phyloP scores from a whole-genome alignment of 352 stramenopile genomes.

The Peronospora farinosa region DNA sequence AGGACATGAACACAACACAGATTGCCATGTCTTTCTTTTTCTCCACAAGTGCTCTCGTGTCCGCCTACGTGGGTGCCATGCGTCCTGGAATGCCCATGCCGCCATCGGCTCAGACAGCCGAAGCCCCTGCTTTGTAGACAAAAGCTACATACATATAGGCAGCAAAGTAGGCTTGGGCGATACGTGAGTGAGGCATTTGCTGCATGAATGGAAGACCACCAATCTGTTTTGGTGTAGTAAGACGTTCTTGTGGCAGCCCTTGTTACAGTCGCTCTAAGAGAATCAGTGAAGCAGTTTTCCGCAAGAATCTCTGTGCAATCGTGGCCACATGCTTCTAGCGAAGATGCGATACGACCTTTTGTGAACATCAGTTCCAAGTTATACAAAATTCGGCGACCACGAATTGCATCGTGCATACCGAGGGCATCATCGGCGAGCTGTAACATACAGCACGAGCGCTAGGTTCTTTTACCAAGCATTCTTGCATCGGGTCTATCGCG shows the following conservation, averaged over 20 bases:
- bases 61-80: constrained; percentile 46
- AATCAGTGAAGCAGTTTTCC: constrained; percentile 43
- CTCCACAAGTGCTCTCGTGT: constrained; percentile 57
- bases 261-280: constrained; percentile 23
- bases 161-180: background rate
- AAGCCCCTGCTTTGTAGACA: constrained; percentile 17
- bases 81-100: constrained; percentile 26
- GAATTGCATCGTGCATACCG: constrained; percentile 69
- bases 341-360: constrained; percentile 40
- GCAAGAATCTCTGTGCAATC: constrained; percentile 69
- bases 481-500: constrained; percentile 74
- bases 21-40: constrained; percentile 77
- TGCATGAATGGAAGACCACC: constrained; percentile 21
- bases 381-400: constrained; percentile 52
- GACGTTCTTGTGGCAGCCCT: background rate
- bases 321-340: constrained; percentile 32
- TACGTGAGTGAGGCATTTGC: background rate
- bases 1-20: constrained; percentile 55
- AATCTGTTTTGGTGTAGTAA: constrained; percentile 5
- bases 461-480: constrained; percentile 42
- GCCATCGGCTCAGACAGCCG: constrained; percentile 3
- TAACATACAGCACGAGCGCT: constrained; percentile 34
- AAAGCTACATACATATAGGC: constrained; percentile 3
- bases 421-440: constrained; percentile 48
- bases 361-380: constrained; percentile 45